Evolutionary conservation across 768 basidiomycete species (phyloP), one percentile per base, ranked within the genome.

Genomic region (Cyclocybe aegerita): DNA sequence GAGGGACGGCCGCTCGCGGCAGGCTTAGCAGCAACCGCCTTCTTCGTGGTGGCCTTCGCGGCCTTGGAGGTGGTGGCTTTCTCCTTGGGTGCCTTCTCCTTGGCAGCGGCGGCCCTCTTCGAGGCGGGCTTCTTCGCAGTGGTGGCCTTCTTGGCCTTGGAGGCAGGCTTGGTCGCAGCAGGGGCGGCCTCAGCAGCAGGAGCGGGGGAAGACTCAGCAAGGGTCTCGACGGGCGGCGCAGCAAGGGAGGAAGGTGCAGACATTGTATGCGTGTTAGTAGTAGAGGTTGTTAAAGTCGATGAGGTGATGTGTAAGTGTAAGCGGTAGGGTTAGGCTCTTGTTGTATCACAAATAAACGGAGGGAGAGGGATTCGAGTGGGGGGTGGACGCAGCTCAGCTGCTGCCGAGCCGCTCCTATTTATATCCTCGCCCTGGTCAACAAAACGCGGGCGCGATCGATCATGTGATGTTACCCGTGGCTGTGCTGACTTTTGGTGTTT

Each of bases 401-500:
- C 23, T 23, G 4, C 23, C 23, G 23, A 2, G 9, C 34, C 32
- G 30, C 29, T 51, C 59, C 55, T 65, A 71, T 73, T 71, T 71
- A 71, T 67, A 68, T 54, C 43, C 40, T n/a, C 38, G 39, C 41
- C 6, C 11, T 33, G 14, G 14, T 17, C 9, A 9, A 39, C 23
- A 43, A 48, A 43, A 44, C 52, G 50, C 57, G 55, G 55, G 55
- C 46, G 43, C 50, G 30, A 16, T 42, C 40, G 43, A 52, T 51
- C 55, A 55, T 31, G 48, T 58, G 58, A 40, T 32, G 52, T 39
- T 15, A 15, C 29, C 6, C 23, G 71, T 75, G 73, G 73, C 73
- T 65, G 73, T 73, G 73, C 58, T 50, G 55, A 46, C 51, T 73
- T 74, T 72, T 57, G 14, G 34, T 60, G 49, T 71, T 73, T 69